Base-by-base conservation (phyloP, 228 moss, liverwort and hornwort genomes). In the Sphagnum magellanicum region DNA sequence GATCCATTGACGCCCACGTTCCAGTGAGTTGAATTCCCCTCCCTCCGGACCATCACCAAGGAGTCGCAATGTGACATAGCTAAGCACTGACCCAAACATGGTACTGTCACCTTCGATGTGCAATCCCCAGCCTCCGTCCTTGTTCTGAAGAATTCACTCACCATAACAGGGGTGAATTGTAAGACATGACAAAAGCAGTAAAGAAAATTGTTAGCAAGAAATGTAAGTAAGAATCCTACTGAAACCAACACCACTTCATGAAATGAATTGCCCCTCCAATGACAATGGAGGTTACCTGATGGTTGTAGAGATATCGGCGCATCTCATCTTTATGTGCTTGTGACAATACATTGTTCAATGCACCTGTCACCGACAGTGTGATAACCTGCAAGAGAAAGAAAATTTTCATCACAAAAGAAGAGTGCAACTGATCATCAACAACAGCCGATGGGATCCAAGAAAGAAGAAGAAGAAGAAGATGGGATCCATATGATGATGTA, bases 61-160 rank as follows among this genome's bases (percentile, higher is more conserved):
- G 53, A 98, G 77, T 48, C 93, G 87, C 52, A 98, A 76, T n/a
- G 85, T 80, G 57, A 98, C 74, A 73, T 98, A 98, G 6, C 65
- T 63, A 73, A 98, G 90, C 53, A 79, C 93, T 63, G 97, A 81
- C 58, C 97, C 97, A 74, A 98, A 98, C 97, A 93, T 90, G 75
- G 97, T 98, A 79, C 97, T 98, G 71, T 87, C 88, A 11, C 98
- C 98, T 76, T 98, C 93, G 14, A 98, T 89, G 64, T 98, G 98
- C 76, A 98, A 74, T 64, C 93, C 98, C 98, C 98, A 98, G 68
- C 98, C 98, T 81, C 98, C 98, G 73, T 98, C 98, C 71, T 83
- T 77, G 65, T 98, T 93, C 98, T 93, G 90, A 77, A 77, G 8
- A 8, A 8, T 55, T 55, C 55, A 55, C 55, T 55, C 55, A 8